These are phyloP conservation scores for Epichloe uncinata DNA, from an alignment of 2,329 filamentous ascomycete species.

Conservation along the genomic window DNA sequence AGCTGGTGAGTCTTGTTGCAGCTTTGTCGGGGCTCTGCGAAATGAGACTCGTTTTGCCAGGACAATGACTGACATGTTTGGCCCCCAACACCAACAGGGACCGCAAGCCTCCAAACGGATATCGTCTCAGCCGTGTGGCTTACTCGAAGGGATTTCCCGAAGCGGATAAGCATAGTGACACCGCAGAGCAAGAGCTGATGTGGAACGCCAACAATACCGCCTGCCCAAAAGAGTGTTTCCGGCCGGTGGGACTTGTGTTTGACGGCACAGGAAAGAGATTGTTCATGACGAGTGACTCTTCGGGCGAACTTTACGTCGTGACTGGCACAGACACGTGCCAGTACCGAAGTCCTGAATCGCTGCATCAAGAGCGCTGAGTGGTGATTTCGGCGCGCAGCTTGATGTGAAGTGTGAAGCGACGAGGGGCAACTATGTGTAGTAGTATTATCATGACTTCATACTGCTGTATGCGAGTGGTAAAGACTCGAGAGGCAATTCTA, in stretches of 20 bases:
- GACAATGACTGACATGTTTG: neutral
- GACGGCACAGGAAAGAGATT: constrained; percentile 27
- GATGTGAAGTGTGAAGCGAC: neutral
- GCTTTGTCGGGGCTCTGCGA: neutral
- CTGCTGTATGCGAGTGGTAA: too few species aligned
- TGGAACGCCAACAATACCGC: constrained; percentile 30
- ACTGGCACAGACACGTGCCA: constrained; percentile 6
- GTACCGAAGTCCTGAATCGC: neutral
- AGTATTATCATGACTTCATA: too few species aligned
- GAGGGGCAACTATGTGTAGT: too few species aligned
- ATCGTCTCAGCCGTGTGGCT: constrained; percentile 23
- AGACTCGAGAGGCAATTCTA: too few species aligned
- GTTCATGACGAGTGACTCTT: constrained; percentile 39
- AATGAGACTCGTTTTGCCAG: neutral
- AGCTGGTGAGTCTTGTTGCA: constrained; percentile 29
- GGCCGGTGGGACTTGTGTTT: constrained; percentile 34
- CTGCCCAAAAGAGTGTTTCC: constrained; percentile 37
- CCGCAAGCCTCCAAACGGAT: constrained; percentile 22
- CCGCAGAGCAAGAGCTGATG: constrained; percentile 32
- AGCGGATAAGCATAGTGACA: constrained; percentile 21
- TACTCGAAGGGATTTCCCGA: constrained; percentile 24
- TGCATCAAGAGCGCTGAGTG: neutral
- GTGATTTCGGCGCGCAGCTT: neutral
- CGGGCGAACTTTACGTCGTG: constrained; percentile 41
- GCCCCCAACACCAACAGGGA: constrained; percentile 14